A percentile compares a stretch with the other conserved stretches of the same genome.
phyloP scores from a whole-genome alignment of 495 filamentous ascomycete species.

The Aspergillus campestris region DNA sequence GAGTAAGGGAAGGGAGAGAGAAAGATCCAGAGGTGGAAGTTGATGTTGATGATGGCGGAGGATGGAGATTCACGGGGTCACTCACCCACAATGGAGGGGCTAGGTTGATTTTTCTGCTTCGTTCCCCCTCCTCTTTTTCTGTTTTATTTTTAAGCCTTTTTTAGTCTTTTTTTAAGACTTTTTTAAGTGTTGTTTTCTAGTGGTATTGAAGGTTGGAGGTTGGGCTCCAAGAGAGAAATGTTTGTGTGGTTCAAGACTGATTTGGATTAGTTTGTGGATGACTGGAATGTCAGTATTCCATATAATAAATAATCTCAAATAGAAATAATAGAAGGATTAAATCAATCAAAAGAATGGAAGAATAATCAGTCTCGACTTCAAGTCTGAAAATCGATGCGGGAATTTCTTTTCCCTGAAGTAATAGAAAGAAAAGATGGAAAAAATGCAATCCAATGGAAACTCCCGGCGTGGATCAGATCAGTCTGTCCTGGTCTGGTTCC shows the following conservation, averaged over 20 bases:
- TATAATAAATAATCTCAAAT: neutral
- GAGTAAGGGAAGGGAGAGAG: constrained; percentile 1
- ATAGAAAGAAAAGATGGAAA: constrained; percentile 5
- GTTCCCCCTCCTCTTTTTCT: neutral
- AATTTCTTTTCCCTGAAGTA: neutral
- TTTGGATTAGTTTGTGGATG: no score
- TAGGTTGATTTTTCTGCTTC: no score
- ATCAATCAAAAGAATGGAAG: constrained; percentile 1
- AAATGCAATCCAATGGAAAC: neutral
- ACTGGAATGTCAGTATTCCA: neutral
- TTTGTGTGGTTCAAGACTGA: no score
- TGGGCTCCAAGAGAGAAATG: no score
- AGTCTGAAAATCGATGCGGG: neutral
- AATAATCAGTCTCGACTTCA: neutral
- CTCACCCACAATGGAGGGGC: neutral
- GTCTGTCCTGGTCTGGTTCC: constrained; percentile 16
- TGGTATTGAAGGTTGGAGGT: no score
- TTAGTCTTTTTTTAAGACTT: no score
- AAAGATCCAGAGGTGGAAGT: constrained; percentile 8
- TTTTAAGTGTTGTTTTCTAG: no score
- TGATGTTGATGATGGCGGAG: constrained; percentile 5
- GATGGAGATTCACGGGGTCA: neutral
- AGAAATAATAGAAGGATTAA: neutral
- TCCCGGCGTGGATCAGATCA: constrained; percentile 11
- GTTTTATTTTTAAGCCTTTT: neutral